Evolutionary conservation across 2,329 filamentous ascomycete species (phyloP), one percentile per base, ranked within the genome.

Genomic region (Fusarium solani-melongenae): DNA sequence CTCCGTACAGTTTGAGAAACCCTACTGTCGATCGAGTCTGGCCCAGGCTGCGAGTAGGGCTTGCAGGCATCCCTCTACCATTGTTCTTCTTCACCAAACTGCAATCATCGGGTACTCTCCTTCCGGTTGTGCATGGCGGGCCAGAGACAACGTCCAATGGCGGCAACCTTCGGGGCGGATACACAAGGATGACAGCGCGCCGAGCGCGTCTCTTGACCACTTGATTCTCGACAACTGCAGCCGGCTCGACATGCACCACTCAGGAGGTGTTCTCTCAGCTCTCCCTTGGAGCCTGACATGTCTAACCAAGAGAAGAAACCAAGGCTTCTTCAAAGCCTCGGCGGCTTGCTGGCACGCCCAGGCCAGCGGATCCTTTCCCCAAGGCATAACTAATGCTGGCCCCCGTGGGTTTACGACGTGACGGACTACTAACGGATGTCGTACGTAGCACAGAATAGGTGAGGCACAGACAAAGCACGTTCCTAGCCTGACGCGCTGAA

Each of bases 401-500:
- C 51, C 31, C 24, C 70, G 67, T 70, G 66, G 67, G 49, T 74
- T 70, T 46, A 68, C 69, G 64, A 72, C 62, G 78, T 77, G 66
- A 77, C 76, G 61, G 75, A 69, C 64, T 58, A 39, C 57, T 64
- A 62, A 57, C 39, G 55, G 46, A 66, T 39, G 39, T 53, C 27
- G 44, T 64, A 33, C 57, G 29, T 49, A 44, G 34, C 60, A 57
- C 53, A 69, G 51, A 49, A 31, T 57, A 36, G 38, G 53, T 58
- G 20, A 46, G 34, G 57, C 41, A 68, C 64, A 63, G 59, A 64
- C 71, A 46, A 58, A 69, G 67, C 67, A 74, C 66, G 66, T 73
- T 74, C 66, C 72, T 70, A 59, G 53, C 72, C 66, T 69, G 67
- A 66, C 75, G 76, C 75, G 75, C 76, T 78, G 76, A 78, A 78